Evolutionary conservation across 495 filamentous ascomycete genomes (phyloP), one percentile per base, ranked within the genome.

Genomic region (Margaritispora aquatica): DNA sequence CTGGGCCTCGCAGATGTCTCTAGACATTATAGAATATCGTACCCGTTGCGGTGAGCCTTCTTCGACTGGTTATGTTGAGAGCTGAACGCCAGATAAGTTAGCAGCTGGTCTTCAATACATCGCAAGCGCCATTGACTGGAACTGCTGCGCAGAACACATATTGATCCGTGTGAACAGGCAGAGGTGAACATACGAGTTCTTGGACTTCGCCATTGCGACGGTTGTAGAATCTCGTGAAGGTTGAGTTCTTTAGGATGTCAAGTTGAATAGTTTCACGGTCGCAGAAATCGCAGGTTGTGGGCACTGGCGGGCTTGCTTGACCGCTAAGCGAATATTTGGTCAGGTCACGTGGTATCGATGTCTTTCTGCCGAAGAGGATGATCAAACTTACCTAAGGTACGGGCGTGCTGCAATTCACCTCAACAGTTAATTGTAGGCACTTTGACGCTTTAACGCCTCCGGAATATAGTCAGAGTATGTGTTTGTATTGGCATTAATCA

Each of bases 11-110:
- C 38, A n/a, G 38, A 13, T 34, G 5, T 34, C 13, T 5, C 13
- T 13, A 13, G 5, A 5, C 13, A 5, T 13, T 13, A 34, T 5
- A n/a, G 38, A 44, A 17, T 9, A 50, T 23, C 84, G 70, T 87
- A 97, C 94, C 92, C 94, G 83, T 97, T 97, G 74, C 84, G 84
- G 87, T 96, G 92, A 77, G 88, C 89, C 87, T 98, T 98, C 81
- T 89, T 88, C 74, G 87, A 79, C 97, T 96, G 81, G 96, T 47
- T 11, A 47, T 21, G 19, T 52, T 52, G 22, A 20, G 52, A 20
- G 36, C 26, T 54, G 13, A 5, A 2, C 8, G 19, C 10, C 3
- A 44, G 15, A 44, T 15, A n/a, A 3, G 38, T 44, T 44, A 44
- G 38, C 38, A 44, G 11, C 15, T 44, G 38, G 19, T 9, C 38